Evolutionary conservation across 2,329 filamentous ascomycete genomes (phyloP).

Genomic region (Boeremia lycopersici): DNA sequence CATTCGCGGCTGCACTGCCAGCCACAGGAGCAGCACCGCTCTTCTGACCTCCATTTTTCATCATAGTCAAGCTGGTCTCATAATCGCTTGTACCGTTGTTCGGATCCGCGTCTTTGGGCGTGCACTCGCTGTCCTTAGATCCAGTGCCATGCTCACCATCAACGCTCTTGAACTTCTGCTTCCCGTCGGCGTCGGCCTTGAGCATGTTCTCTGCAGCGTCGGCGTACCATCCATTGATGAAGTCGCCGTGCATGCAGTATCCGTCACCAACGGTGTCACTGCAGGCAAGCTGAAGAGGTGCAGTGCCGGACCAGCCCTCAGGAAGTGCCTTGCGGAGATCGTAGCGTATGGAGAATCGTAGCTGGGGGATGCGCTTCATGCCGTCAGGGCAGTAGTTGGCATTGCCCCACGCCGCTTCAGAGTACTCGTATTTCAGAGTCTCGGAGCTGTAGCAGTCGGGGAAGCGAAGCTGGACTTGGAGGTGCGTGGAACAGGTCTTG

Average conservation of each 20-base stretch:
- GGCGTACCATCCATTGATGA: constrained; percentile 51
- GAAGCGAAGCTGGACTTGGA: constrained; percentile 48
- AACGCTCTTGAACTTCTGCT: constrained; percentile 36
- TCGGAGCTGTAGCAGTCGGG: constrained; percentile 46
- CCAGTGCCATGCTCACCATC: constrained; percentile 37
- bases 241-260: constrained; percentile 51
- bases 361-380: constrained; percentile 50
- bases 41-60: not conserved
- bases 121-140: constrained; percentile 33
- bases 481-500: constrained; percentile 35
- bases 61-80: constrained; percentile 30
- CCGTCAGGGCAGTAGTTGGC: constrained; percentile 41
- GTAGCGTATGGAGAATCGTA: constrained; percentile 52
- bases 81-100: constrained; percentile 47
- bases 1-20: not conserved
- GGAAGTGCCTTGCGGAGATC: constrained; percentile 48
- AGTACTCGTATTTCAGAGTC: constrained; percentile 29
- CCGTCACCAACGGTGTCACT: constrained; percentile 30
- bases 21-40: not conserved
- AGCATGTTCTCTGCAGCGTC: constrained; percentile 48
- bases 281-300: constrained; percentile 48
- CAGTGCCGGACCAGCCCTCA: constrained; percentile 48
- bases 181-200: constrained; percentile 24
- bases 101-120: constrained; percentile 45
- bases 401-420: not conserved